phyloP scores from a whole-genome alignment of 768 basidiomycete genomes.

The Amanita inopinata region DNA sequence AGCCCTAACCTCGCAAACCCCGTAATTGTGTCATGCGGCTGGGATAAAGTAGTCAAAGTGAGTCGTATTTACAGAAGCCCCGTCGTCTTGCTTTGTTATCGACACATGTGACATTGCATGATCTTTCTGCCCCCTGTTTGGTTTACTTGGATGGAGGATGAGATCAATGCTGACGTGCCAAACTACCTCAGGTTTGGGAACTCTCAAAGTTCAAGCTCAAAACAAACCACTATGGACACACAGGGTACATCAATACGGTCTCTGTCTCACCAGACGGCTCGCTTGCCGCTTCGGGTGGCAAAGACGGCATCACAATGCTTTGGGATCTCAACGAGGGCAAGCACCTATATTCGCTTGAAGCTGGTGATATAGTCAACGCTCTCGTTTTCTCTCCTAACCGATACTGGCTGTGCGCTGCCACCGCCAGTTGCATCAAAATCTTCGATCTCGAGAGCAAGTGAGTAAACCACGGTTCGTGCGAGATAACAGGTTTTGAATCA shows the following conservation, averaged over 20 bases:
- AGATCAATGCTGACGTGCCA: slow-evolving; percentile 25
- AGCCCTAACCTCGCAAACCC: slow-evolving; percentile 96
- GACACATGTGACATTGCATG: too few species aligned
- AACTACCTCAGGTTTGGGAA: slow-evolving; percentile 84
- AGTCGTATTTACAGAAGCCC: slow-evolving; percentile 20
- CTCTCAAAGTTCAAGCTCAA: slow-evolving; percentile 99
- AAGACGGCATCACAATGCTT: slow-evolving; percentile 99
- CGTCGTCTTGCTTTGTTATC: too few species aligned
- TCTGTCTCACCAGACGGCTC: slow-evolving; percentile 99
- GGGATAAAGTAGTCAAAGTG: slow-evolving; percentile 99
- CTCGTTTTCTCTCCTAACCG: slow-evolving; percentile 99
- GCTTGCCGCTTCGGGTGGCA: slow-evolving; percentile 96
- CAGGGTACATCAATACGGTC: slow-evolving; percentile 97
- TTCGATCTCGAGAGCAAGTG: slow-evolving; percentile 99
- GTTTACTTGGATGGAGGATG: too few species aligned
- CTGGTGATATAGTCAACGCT: slow-evolving; percentile 96
- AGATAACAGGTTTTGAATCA: slow-evolving; percentile 6
- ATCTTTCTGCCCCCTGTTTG: too few species aligned
- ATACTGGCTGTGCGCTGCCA: slow-evolving; percentile 99
- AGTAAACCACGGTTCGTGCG: slow-evolving; percentile 23
- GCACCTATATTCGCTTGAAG: slow-evolving; percentile 99
- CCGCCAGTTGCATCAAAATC: slow-evolving; percentile 95
- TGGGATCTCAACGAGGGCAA: slow-evolving; percentile 99
- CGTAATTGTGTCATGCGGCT: slow-evolving; percentile 97
- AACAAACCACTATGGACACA: slow-evolving; percentile 99